Evolutionary conservation across 352 stramenopile species (phyloP).

Genomic region (Globisporangium paddicum): DNA sequence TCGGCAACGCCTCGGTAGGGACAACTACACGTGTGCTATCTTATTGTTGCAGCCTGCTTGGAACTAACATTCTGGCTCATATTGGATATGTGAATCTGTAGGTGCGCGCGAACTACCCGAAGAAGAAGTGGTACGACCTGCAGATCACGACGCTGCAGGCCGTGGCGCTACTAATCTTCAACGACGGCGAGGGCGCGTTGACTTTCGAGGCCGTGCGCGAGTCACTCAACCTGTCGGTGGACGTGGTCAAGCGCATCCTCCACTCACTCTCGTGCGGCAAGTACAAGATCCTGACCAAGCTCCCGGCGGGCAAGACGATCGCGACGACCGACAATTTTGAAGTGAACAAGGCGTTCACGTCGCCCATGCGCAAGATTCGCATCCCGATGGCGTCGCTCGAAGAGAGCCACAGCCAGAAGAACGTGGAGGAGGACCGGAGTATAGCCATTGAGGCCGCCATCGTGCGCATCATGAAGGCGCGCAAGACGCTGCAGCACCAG

Average conservation of each 20-base stretch:
- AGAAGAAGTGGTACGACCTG: slow-evolving; percentile 95
- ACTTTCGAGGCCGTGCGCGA: slow-evolving; percentile 91
- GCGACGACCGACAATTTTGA: slow-evolving; percentile 92
- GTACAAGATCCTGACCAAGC: slow-evolving; percentile 97
- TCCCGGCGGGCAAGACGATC: slow-evolving; percentile 93
- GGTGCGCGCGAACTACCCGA: slow-evolving; percentile 76
- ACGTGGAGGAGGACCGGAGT: slow-evolving; percentile 94
- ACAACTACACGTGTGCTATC: background rate
- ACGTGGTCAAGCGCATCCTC: slow-evolving; percentile 97
- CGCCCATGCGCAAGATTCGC: slow-evolving; percentile 96
- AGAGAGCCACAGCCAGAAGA: slow-evolving; percentile 97
- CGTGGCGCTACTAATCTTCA: slow-evolving; percentile 95
- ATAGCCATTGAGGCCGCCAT: slow-evolving; percentile 99
- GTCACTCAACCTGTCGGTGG: slow-evolving; percentile 93
- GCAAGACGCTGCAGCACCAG: slow-evolving; percentile 97
- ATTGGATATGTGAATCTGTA: slow-evolving; percentile 1
- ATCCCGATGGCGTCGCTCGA: slow-evolving; percentile 99
- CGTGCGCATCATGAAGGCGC: slow-evolving; percentile 99
- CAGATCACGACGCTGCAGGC: slow-evolving; percentile 97
- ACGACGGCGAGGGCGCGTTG: slow-evolving; percentile 79
- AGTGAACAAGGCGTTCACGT: slow-evolving; percentile 94
- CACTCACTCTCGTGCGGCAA: slow-evolving; percentile 98
- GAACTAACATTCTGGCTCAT: background rate
- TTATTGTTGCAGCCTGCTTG: background rate
- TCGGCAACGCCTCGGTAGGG: slow-evolving; percentile 94